Conservation (phyloP, 495 filamentous ascomycete genomes). For the Podospora australis region DNA sequence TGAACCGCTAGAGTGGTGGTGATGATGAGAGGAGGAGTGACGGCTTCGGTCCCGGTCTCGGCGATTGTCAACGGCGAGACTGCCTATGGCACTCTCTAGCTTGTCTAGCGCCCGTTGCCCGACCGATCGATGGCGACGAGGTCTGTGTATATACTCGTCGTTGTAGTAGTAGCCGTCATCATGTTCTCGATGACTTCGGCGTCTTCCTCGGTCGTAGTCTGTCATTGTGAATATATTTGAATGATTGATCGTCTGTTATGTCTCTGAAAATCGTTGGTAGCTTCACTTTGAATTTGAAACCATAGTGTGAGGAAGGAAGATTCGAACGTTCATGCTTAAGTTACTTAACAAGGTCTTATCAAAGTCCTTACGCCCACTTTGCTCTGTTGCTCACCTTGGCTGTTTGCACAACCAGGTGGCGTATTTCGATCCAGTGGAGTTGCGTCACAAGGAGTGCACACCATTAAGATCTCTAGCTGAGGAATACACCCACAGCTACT, state of each 20-base stretch:
- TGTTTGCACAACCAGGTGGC: not conserved
- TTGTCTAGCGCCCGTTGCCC: conserved; percentile 20
- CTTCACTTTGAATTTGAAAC: not conserved
- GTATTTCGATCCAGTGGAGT: not conserved
- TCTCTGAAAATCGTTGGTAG: not conserved
- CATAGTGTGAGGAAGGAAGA: not conserved
- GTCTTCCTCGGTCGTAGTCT: conserved; percentile 16
- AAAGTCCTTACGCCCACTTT: too few relatives aligned
- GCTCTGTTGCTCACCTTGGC: not conserved
- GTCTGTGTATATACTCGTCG: conserved; percentile 5
- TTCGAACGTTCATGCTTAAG: not conserved
- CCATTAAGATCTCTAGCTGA: too few relatives aligned
- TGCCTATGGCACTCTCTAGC: conserved; percentile 13
- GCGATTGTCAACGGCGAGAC: conserved; percentile 9
- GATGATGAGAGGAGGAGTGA: not conserved
- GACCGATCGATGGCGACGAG: conserved; percentile 20
- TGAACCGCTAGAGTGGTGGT: not conserved
- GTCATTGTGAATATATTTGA: conserved; percentile 4
- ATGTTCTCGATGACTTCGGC: conserved; percentile 8
- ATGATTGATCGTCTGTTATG: not conserved
- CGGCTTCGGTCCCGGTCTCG: not conserved
- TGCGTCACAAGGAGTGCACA: not conserved
- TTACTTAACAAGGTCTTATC: not conserved
- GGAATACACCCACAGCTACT: too few relatives aligned
- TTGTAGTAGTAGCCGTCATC: conserved; percentile 14